These are phyloP conservation scores for Malus sylvestris DNA, from an alignment of 306 rosid genomes.

Conservation along the genomic window DNA sequence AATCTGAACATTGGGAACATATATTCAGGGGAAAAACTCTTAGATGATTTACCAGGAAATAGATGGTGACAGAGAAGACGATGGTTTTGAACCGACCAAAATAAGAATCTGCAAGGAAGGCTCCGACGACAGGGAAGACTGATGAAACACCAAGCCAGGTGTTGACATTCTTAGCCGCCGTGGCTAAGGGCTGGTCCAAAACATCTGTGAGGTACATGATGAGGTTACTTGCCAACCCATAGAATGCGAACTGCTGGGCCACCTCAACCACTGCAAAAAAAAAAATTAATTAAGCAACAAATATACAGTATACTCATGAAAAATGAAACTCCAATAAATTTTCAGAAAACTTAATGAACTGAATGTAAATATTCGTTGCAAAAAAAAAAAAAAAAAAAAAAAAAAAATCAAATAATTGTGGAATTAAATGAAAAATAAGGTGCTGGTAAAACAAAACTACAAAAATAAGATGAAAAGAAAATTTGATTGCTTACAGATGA, in stretches of 20 bases:
- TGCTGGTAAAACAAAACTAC: not conserved
- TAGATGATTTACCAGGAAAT: conserved; percentile 30
- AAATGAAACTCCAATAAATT: not conserved
- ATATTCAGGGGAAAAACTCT: not conserved
- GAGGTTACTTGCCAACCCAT: conserved; percentile 24
- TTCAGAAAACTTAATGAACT: not conserved
- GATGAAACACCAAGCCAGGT: conserved; percentile 55
- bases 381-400: too few species aligned
- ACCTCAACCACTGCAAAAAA: conserved; percentile 26
- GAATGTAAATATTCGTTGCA: too few species aligned
- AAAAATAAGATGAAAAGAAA: not conserved
- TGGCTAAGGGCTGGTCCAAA: conserved; percentile 34
- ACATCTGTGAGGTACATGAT: conserved; percentile 31
- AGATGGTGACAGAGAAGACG: conserved; percentile 37
- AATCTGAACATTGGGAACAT: not conserved
- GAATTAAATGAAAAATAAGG: not conserved
- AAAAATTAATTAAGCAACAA: not conserved
- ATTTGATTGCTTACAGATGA: not conserved
- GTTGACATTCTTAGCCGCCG: conserved; percentile 52
- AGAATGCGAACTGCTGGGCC: conserved; percentile 30
- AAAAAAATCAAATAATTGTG: not conserved
- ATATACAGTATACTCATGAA: too few species aligned
- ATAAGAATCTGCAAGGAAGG: conserved; percentile 49
- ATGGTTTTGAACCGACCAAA: conserved; percentile 59
- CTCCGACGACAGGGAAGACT: conserved; percentile 52